These are phyloP conservation scores for Staphylotrichum longicolle DNA, from an alignment of 495 filamentous ascomycete genomes.

Conservation along the genomic window DNA sequence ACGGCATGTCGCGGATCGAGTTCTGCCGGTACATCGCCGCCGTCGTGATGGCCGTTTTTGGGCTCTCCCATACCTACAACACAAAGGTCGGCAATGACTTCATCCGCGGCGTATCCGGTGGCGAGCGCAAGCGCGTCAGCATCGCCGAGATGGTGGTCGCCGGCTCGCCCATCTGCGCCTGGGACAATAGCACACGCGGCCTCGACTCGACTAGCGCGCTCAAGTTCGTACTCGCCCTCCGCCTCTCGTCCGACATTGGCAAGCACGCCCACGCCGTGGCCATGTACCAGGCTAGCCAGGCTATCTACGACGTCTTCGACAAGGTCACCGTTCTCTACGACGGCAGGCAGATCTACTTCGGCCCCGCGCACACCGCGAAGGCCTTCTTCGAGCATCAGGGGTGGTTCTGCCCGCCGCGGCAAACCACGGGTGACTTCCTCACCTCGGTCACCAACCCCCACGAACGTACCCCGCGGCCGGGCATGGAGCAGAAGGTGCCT, in stretches of 20 bases:
- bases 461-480: conserved; percentile 65
- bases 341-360: conserved; percentile 65
- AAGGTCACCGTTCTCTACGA: conserved; percentile 62
- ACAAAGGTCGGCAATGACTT: conserved; percentile 83
- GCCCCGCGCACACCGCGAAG: conserved; percentile 52
- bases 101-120: conserved; percentile 64
- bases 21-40: conserved; percentile 66
- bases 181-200: conserved; percentile 56
- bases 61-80: conserved; percentile 57
- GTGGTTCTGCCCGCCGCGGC: conserved; percentile 61
- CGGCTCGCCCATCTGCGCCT: conserved; percentile 46
- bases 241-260: conserved; percentile 51
- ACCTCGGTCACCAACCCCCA: conserved; percentile 71
- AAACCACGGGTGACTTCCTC: conserved; percentile 74
- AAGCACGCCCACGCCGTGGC: conserved; percentile 58
- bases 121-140: conserved; percentile 54
- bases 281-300: conserved; percentile 73
- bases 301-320: conserved; percentile 64
- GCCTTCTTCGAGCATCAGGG: conserved; percentile 60
- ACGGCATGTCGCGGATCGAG: conserved; percentile 58
- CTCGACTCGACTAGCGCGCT: conserved; percentile 52
- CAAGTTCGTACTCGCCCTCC: conserved; percentile 49
- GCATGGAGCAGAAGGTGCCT: conserved; percentile 60
- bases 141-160: conserved; percentile 54
- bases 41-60: conserved; percentile 72